phyloP scores from a whole-genome alignment of 2,329 filamentous ascomycete genomes.

The Sarocladium kiliense region DNA sequence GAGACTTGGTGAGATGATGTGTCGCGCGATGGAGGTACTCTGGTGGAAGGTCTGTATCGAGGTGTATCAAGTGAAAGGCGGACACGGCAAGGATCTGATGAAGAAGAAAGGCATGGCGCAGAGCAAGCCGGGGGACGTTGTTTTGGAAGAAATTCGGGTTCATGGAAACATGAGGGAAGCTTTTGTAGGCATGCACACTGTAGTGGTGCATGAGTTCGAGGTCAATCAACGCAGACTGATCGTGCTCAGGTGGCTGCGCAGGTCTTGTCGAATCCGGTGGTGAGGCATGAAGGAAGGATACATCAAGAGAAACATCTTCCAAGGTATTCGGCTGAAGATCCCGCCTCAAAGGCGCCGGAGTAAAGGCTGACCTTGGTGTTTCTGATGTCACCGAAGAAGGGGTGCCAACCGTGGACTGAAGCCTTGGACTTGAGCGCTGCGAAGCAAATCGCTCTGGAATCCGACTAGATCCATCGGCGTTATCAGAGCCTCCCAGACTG shows the following conservation, averaged over 20 bases:
- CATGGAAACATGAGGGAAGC: neutral
- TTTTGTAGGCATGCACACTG: neutral
- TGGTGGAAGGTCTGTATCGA: neutral
- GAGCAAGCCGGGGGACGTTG: neutral
- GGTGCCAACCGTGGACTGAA: neutral
- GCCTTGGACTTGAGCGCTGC: neutral
- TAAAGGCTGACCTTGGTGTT: neutral
- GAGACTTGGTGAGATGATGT: constrained; percentile 2
- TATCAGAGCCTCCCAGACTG: neutral
- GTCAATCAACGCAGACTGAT: neutral
- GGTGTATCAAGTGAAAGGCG: neutral
- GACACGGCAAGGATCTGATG: constrained; percentile 2
- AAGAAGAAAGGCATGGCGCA: neutral
- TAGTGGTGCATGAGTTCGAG: constrained; percentile 7
- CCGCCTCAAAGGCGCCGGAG: neutral
- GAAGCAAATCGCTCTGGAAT: neutral
- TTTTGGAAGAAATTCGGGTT: neutral
- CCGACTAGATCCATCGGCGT: neutral
- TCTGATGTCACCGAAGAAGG: neutral
- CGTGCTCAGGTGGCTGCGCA: neutral
- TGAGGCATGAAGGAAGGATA: neutral
- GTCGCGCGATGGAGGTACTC: neutral
- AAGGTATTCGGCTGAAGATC: neutral
- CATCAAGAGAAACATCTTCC: neutral
- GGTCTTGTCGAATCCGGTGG: neutral